phyloP scores from a whole-genome alignment of 495 filamentous ascomycete genomes.

The Geopyxis carbonaria region DNA sequence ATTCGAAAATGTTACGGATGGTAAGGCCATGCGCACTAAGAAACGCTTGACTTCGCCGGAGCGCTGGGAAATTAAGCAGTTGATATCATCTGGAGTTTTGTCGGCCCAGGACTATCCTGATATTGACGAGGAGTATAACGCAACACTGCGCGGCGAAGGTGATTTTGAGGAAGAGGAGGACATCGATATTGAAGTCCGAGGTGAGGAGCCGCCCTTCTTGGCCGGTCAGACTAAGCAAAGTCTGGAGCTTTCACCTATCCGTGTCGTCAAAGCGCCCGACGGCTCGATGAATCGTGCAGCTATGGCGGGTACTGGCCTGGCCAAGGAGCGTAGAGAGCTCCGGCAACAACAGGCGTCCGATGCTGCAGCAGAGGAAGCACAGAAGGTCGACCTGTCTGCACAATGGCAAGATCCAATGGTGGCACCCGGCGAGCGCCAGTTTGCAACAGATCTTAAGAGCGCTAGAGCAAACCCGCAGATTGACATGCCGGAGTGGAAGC shows the following conservation, averaged over 20 bases:
- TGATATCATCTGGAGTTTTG: constrained; percentile 85
- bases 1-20: constrained; percentile 43
- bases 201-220: constrained; percentile 92
- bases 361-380: constrained; percentile 58
- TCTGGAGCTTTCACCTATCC: constrained; percentile 81
- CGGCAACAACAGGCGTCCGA: constrained; percentile 77
- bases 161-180: constrained; percentile 92
- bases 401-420: constrained; percentile 98
- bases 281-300: constrained; percentile 89
- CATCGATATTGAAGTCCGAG: constrained; percentile 87
- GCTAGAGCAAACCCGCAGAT: constrained; percentile 35
- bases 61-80: constrained; percentile 89
- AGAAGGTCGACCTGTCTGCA: constrained; percentile 66
- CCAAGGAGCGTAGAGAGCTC: constrained; percentile 77
- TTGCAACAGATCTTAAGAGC: constrained; percentile 58
- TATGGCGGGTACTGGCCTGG: constrained; percentile 78
- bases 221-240: constrained; percentile 93
- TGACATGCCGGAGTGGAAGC: constrained; percentile 87
- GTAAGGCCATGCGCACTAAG: constrained; percentile 40
- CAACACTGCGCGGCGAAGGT: constrained; percentile 67
- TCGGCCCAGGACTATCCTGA: constrained; percentile 88
- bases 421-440: constrained; percentile 61
- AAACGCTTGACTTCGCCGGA: constrained; percentile 94
- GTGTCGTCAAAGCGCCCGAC: constrained; percentile 93
- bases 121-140: constrained; percentile 83